These are phyloP conservation scores for Cucurbita pepo DNA, from an alignment of 306 rosid species.

Conservation along the genomic window DNA sequence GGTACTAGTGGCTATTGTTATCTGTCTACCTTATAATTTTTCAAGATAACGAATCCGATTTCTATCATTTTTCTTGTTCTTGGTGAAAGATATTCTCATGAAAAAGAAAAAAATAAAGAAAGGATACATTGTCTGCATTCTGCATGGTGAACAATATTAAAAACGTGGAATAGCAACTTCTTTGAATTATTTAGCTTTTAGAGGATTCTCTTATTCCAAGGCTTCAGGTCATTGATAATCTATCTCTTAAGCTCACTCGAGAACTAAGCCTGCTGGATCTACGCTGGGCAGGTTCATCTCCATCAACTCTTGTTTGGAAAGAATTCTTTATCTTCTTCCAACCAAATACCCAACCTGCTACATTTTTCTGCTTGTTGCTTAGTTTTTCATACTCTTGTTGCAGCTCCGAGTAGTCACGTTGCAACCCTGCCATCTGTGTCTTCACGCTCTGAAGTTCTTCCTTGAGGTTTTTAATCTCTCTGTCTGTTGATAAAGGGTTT, in stretches of 20 bases:
- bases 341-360: constrained; percentile 37
- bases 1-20: too few species aligned
- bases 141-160: not conserved
- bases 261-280: constrained; percentile 13
- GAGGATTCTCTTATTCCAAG: constrained; percentile 2
- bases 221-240: constrained; percentile 38
- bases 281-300: constrained; percentile 26
- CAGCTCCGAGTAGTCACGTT: constrained; percentile 56
- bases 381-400: constrained; percentile 55
- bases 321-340: constrained; percentile 75
- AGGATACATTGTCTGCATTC: not conserved
- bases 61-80: not conserved
- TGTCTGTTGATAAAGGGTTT: constrained; percentile 32
- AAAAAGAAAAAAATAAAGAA: not conserved
- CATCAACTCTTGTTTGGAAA: constrained; percentile 39
- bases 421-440: constrained; percentile 51
- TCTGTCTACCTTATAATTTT: not conserved
- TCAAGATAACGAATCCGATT: not conserved
- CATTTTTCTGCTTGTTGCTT: constrained; percentile 29
- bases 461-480: constrained; percentile 41
- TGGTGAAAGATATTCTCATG: not conserved
- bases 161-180: not conserved
- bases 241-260: constrained; percentile 23
- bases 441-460: constrained; percentile 56
- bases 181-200: constrained; percentile 1